Conservation (phyloP, 106 monocot species). For the Ottelia alismoides region DNA sequence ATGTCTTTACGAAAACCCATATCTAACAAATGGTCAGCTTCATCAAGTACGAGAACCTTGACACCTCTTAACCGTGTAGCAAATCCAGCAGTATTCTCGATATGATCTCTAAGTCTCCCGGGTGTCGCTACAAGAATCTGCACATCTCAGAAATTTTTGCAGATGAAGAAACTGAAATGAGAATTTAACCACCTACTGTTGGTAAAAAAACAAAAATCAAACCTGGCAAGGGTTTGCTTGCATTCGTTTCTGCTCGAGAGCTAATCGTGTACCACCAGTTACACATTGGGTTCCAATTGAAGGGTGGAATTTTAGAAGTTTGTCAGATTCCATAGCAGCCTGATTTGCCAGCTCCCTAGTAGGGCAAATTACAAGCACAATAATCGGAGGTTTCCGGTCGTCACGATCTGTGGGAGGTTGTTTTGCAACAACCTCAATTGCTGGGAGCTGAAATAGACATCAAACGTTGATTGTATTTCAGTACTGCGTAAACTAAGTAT, state of each 20-base stretch:
- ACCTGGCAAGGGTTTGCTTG: constrained; percentile 95
- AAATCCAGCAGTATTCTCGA: constrained; percentile 87
- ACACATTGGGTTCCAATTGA: constrained; percentile 89
- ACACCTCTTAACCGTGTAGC: constrained; percentile 35
- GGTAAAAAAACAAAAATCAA: neutral
- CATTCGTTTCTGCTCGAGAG: constrained; percentile 79
- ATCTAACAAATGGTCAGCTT: constrained; percentile 68
- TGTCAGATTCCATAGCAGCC: constrained; percentile 66
- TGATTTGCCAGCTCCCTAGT: constrained; percentile 96
- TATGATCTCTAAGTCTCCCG: constrained; percentile 93
- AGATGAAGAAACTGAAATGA: too few species aligned
- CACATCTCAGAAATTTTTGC: neutral
- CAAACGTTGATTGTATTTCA: neutral
- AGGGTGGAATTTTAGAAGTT: constrained; percentile 66
- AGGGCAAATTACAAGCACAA: constrained; percentile 88
- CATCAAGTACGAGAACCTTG: constrained; percentile 69
- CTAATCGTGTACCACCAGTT: constrained; percentile 83
- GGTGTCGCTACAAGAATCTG: constrained; percentile 97
- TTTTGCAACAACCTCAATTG: constrained; percentile 74
- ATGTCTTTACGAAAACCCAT: constrained; percentile 81
- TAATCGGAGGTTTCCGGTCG: constrained; percentile 59
- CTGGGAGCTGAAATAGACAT: constrained; percentile 61
- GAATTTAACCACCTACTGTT: neutral
- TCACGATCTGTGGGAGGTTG: constrained; percentile 67
- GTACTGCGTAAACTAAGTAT: too few species aligned